Conservation (phyloP, 1,284 basidiomycete genomes). For the Waitea zeae region DNA sequence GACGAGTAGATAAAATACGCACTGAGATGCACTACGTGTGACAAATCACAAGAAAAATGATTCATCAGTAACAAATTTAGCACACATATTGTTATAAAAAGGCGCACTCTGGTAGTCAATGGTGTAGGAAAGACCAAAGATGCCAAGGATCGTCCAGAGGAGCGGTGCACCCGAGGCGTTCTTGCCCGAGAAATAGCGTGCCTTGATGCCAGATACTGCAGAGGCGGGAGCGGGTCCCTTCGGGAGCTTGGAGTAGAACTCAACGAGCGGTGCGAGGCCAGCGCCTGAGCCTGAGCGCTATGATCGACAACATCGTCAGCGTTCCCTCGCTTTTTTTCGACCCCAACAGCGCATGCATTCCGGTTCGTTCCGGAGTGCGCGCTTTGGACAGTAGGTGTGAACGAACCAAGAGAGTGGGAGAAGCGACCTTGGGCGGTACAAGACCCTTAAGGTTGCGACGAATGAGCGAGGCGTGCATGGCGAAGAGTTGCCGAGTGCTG, state of each 20-base stretch:
- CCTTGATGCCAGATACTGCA: conserved; percentile 56
- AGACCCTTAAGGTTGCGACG: conserved; percentile 70
- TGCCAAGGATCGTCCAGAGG: conserved; percentile 51
- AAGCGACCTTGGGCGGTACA: conserved; percentile 90
- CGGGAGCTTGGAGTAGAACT: conserved; percentile 90
- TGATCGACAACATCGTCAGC: not conserved
- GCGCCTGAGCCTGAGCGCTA: conserved; percentile 67
- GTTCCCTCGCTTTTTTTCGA: conserved; percentile 1
- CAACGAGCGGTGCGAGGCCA: conserved; percentile 71
- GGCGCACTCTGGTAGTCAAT: conserved; percentile 83
- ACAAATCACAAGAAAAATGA: conserved; percentile 2
- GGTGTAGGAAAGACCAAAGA: conserved; percentile 78
- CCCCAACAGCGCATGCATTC: not conserved
- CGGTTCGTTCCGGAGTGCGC: not conserved
- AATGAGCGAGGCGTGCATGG: conserved; percentile 71
- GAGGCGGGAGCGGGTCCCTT: conserved; percentile 55
- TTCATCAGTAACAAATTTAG: conserved; percentile 3
- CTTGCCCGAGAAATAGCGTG: conserved; percentile 65
- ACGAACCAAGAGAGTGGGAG: conserved; percentile 73
- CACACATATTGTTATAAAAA: conserved; percentile 6
- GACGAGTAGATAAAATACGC: conserved; percentile 15
- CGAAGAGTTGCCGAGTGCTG: no score
- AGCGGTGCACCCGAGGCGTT: conserved; percentile 71
- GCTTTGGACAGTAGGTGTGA: no score
- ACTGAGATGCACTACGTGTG: conserved; percentile 59